Conservation (phyloP, 768 basidiomycete genomes). For the Calvatia gigantea region DNA sequence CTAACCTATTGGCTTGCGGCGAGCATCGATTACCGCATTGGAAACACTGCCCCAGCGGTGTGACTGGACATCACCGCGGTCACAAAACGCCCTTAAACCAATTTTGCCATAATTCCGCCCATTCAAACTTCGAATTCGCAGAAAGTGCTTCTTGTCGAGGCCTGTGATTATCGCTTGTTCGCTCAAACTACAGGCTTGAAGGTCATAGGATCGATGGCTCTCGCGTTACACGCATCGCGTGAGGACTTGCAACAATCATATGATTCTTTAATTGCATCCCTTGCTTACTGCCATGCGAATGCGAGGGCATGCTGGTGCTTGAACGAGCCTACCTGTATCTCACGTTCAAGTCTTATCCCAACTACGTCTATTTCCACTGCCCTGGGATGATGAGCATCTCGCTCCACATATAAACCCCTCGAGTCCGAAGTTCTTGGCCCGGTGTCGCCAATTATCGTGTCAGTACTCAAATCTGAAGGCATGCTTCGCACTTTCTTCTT, state of each 20-base stretch:
- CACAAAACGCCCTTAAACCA: background rate
- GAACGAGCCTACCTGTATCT: background rate
- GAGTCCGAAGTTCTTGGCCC: background rate
- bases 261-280: background rate
- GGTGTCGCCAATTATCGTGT: background rate
- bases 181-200: background rate
- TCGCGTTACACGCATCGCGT: background rate
- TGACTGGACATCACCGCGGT: slow-evolving; percentile 5
- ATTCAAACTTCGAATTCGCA: background rate
- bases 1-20: background rate
- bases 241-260: background rate
- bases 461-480: background rate
- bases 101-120: background rate
- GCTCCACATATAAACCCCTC: background rate
- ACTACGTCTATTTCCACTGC: no score
- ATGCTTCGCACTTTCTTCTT: slow-evolving; percentile 18
- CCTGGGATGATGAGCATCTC: background rate
- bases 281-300: slow-evolving; percentile 5
- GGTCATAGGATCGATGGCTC: slow-evolving; percentile 1
- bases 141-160: slow-evolving; percentile 4
- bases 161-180: slow-evolving; percentile 11
- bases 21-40: background rate
- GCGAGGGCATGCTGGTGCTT: background rate
- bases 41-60: background rate
- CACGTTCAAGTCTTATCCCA: background rate